A percentile compares a stretch with the other conserved stretches of the same genome.
phyloP scores from a whole-genome alignment of 768 basidiomycete species.

The Leccinum barrowsii region DNA sequence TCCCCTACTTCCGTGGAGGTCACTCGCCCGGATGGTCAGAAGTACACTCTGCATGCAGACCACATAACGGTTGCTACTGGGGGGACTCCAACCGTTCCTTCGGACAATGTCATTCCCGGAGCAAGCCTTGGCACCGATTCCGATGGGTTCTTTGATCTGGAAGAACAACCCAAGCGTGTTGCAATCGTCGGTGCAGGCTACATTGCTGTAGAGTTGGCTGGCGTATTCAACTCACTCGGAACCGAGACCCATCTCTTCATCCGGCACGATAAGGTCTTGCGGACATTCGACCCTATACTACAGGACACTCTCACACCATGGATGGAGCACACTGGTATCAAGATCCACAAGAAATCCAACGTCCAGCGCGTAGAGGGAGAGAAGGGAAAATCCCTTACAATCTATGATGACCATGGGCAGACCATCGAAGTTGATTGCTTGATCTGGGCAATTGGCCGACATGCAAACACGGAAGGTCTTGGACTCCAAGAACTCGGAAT shows the following conservation, averaged over 20 bases:
- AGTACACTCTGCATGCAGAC: slow-evolving; percentile 72
- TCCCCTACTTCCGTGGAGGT: slow-evolving; percentile 73
- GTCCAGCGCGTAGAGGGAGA: slow-evolving; percentile 74
- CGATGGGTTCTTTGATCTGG: slow-evolving; percentile 94
- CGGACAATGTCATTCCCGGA: slow-evolving; percentile 79
- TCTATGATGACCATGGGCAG: slow-evolving; percentile 74
- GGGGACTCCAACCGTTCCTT: slow-evolving; percentile 77
- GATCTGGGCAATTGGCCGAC: slow-evolving; percentile 94
- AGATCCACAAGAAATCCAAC: slow-evolving; percentile 75
- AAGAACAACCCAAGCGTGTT: slow-evolving; percentile 87
- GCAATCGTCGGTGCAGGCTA: slow-evolving; percentile 97
- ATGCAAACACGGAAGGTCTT: slow-evolving; percentile 72
- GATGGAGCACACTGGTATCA: slow-evolving; percentile 94
- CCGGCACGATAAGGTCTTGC: slow-evolving; percentile 82
- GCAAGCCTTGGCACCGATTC: slow-evolving; percentile 88
- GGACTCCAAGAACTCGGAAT: slow-evolving; percentile 78
- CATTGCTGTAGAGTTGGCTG: slow-evolving; percentile 96
- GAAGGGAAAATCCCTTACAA: slow-evolving; percentile 67
- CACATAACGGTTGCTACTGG: slow-evolving; percentile 84
- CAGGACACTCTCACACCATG: slow-evolving; percentile 83
- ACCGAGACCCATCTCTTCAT: slow-evolving; percentile 92
- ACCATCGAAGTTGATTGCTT: slow-evolving; percentile 81
- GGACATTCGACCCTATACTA: slow-evolving; percentile 87
- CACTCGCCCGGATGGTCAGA: slow-evolving; percentile 59
- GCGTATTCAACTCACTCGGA: slow-evolving; percentile 87